A percentile compares a stretch with the other conserved stretches of the same genome.
These are phyloP conservation scores for Neurospora terricola DNA, from an alignment of 495 filamentous ascomycete genomes.

Conservation along the genomic window DNA sequence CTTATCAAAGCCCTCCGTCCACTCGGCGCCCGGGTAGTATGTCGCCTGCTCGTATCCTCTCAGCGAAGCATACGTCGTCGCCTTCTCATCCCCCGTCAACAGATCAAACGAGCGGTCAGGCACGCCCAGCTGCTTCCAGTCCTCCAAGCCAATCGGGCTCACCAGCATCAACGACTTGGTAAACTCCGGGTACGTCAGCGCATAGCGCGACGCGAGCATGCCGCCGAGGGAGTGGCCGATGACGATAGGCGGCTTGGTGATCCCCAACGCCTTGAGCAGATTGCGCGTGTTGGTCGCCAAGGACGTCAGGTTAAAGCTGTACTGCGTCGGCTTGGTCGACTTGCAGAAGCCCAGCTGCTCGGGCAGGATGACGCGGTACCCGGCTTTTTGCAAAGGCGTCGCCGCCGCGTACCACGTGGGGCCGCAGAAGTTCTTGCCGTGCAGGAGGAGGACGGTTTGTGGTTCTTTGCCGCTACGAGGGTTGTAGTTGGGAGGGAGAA, in stretches of 20 bases:
- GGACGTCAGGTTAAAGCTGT: constrained; percentile 35
- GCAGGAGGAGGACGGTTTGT: constrained; percentile 29
- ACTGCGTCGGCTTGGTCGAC: constrained; percentile 31
- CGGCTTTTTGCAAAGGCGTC: constrained; percentile 17
- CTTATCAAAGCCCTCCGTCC: constrained; percentile 28
- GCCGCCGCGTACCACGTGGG: constrained; percentile 32
- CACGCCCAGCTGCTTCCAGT: constrained; percentile 34
- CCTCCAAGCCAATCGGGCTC: constrained; percentile 34
- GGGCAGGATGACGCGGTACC: constrained; percentile 35
- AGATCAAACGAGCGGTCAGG: constrained; percentile 27
- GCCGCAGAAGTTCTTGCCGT: constrained; percentile 39
- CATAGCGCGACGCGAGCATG: constrained; percentile 33
- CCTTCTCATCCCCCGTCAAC: constrained; percentile 16
- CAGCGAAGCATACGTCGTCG: constrained; percentile 27
- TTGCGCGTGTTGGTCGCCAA: constrained; percentile 30
- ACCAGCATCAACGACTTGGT: constrained; percentile 22
- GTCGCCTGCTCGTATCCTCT: constrained; percentile 32
- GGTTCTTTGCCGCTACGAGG: constrained; percentile 11
- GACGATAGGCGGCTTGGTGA: constrained; percentile 22
- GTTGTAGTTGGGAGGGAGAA: constrained; percentile 12
- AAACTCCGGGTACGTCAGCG: constrained; percentile 31
- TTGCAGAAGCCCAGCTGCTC: constrained; percentile 42
- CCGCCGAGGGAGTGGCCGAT: constrained; percentile 40
- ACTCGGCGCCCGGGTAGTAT: constrained; percentile 29
- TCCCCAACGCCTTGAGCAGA: constrained; percentile 21